Evolutionary conservation across 2,329 filamentous ascomycete genomes (phyloP), one percentile per base, ranked within the genome.

Genomic region (Claviceps sp.): DNA sequence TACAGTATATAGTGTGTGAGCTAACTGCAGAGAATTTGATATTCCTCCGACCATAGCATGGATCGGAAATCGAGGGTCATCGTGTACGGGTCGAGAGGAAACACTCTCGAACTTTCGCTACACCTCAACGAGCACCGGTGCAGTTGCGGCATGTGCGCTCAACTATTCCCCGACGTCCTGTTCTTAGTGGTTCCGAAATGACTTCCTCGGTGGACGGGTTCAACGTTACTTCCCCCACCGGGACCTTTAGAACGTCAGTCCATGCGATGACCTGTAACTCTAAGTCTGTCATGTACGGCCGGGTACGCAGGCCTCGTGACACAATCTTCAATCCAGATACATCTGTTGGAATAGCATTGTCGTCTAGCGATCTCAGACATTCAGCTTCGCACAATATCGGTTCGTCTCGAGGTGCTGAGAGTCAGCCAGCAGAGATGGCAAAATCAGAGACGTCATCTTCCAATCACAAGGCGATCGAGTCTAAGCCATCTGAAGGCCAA

Each of bases 81-180:
- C 53, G 59, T 24, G 58, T 73, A 38, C 64, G 68, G 3, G 68
- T 71, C 2, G 68, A 71, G 50, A 65, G 66, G 11, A 71, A 71
- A 58, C 58, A 61, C 37, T 57, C 61, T 13, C 59, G 59, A 39
- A 51, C 54, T 13, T 50, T 57, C 24, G 55, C 60, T 19, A 57
- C 55, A 26, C 57, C 58, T 24, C 56, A 57, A 16, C 56, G 57
- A 16, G 34, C 30, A 19, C 26, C 40, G 2, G 30, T 17, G 5
- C 47, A 52, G 14, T 17, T 50, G 6, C 47, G 48, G 4, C 46
- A 55, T 48, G 51, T 50, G 30, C 47, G 52, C 14, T 54, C 54
- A 6, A 52, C 54, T 6, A 46, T 55, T 22, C 51, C 54, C 4
- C 50, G 49, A 46, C 51, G 52, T 48, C 41, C 46, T 26, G 16